These are phyloP conservation scores for Hygrocybe punicea DNA, from an alignment of 768 basidiomycete genomes.

Conservation along the genomic window DNA sequence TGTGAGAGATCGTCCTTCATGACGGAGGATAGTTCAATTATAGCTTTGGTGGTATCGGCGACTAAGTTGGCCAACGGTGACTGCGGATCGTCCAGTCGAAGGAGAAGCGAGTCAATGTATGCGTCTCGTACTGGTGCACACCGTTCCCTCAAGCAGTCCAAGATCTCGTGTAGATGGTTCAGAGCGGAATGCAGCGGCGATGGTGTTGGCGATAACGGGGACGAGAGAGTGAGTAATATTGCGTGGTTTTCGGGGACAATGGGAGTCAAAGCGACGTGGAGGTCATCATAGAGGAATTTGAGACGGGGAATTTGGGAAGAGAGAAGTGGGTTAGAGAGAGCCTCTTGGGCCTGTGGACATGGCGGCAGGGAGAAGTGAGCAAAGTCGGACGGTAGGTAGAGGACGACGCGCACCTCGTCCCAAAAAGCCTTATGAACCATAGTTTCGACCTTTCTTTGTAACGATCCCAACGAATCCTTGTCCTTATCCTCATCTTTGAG, in stretches of 20 bases:
- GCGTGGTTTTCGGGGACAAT: constrained; percentile 58
- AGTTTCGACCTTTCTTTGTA: constrained; percentile 45
- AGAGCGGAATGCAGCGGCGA: constrained; percentile 60
- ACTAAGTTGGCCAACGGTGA: constrained; percentile 45
- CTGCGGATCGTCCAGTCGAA: constrained; percentile 17
- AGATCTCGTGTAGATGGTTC: constrained; percentile 52
- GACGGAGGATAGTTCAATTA: constrained; percentile 51
- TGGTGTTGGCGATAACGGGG: constrained; percentile 64
- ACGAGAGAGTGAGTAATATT: constrained; percentile 49
- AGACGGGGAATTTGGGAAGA: constrained; percentile 58
- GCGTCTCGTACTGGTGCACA: constrained; percentile 66
- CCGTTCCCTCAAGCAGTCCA: constrained; percentile 51
- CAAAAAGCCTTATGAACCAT: constrained; percentile 69
- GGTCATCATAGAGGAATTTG: constrained; percentile 52
- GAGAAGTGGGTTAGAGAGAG: constrained; percentile 57
- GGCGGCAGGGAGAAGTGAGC: not conserved
- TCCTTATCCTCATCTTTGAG: constrained; percentile 9
- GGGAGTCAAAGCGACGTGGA: constrained; percentile 47
- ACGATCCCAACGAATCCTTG: constrained; percentile 9
- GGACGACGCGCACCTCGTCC: constrained; percentile 54
- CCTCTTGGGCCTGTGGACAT: constrained; percentile 46
- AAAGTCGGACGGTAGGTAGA: too few relatives aligned
- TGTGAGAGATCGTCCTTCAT: constrained; percentile 70
- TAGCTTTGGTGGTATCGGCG: constrained; percentile 45
- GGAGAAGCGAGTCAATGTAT: constrained; percentile 12